phyloP scores from a whole-genome alignment of 2,329 filamentous ascomycete genomes.

The Epichloe bromicola region DNA sequence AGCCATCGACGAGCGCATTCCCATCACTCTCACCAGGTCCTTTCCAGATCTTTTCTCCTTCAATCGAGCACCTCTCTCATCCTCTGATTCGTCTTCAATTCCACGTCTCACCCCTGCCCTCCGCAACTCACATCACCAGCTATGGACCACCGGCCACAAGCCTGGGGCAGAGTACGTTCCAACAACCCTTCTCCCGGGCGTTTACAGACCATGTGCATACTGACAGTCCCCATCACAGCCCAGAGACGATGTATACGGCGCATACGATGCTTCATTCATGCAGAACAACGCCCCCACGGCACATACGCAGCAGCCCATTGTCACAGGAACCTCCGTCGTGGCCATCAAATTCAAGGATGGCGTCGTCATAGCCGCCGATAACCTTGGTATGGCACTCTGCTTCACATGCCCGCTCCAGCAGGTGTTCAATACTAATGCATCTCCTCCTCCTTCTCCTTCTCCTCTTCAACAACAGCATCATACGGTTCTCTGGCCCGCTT shows the following conservation, averaged over 20 bases:
- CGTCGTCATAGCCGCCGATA: conserved; percentile 93
- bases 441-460: background rate
- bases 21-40: background rate
- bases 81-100: background rate
- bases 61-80: background rate
- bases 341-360: conserved; percentile 93
- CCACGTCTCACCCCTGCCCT: background rate
- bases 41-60: background rate
- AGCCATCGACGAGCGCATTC: conserved; percentile 6
- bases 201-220: conserved; percentile 3
- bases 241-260: conserved; percentile 91
- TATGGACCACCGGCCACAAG: conserved; percentile 63
- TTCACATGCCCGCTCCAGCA: background rate
- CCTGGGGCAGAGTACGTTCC: conserved; percentile 55
- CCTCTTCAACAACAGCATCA: conserved; percentile 49
- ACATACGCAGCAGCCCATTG: conserved; percentile 84
- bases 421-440: background rate
- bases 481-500: conserved; percentile 96
- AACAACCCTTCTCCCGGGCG: conserved; percentile 7
- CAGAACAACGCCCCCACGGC: conserved; percentile 57
- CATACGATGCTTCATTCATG: conserved; percentile 82
- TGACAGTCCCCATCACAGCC: conserved; percentile 43
- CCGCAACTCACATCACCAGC: conserved; percentile 8
- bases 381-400: conserved; percentile 52
- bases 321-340: conserved; percentile 92